These are phyloP conservation scores for Cadophora malorum DNA, from an alignment of 2,329 filamentous ascomycete genomes.

Conservation along the genomic window DNA sequence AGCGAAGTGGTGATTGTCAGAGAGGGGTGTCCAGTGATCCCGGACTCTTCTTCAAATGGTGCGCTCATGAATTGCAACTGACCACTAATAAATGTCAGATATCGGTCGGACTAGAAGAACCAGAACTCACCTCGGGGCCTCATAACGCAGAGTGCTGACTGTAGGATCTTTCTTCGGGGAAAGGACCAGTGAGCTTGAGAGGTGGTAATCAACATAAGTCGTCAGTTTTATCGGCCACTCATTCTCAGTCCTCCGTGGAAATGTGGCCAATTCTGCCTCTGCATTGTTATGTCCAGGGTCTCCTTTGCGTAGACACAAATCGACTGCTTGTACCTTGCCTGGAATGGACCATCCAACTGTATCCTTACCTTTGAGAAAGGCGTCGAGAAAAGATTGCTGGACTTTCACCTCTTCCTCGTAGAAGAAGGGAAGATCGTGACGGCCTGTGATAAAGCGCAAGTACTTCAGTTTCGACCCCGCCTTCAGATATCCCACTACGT, in stretches of 20 bases:
- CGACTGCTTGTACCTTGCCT: constrained; percentile 64
- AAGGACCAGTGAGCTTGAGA: no score
- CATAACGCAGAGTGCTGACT: constrained; percentile 8
- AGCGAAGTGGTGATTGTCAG: constrained; percentile 69
- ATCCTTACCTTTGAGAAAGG: constrained; percentile 76
- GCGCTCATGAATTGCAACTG: constrained; percentile 62
- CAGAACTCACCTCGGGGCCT: neutral
- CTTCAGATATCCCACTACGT: constrained; percentile 68
- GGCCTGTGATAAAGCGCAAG: constrained; percentile 70
- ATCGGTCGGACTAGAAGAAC: constrained; percentile 50
- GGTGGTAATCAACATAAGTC: no score
- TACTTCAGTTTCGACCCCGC: constrained; percentile 73
- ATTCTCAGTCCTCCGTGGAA: no score
- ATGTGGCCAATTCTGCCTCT: constrained; percentile 59
- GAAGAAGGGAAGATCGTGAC: constrained; percentile 77
- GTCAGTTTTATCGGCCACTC: no score
- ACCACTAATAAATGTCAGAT: no score
- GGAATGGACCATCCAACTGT: constrained; percentile 60
- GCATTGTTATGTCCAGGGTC: constrained; percentile 71
- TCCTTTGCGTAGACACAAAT: constrained; percentile 63
- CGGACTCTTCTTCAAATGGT: constrained; percentile 66
- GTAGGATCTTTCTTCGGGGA: constrained; percentile 23
- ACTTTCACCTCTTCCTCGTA: constrained; percentile 72
- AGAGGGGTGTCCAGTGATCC: constrained; percentile 73
- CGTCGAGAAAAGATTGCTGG: constrained; percentile 71